phyloP scores from a whole-genome alignment of 768 basidiomycete species.

The Xerocomus spinulosus region DNA sequence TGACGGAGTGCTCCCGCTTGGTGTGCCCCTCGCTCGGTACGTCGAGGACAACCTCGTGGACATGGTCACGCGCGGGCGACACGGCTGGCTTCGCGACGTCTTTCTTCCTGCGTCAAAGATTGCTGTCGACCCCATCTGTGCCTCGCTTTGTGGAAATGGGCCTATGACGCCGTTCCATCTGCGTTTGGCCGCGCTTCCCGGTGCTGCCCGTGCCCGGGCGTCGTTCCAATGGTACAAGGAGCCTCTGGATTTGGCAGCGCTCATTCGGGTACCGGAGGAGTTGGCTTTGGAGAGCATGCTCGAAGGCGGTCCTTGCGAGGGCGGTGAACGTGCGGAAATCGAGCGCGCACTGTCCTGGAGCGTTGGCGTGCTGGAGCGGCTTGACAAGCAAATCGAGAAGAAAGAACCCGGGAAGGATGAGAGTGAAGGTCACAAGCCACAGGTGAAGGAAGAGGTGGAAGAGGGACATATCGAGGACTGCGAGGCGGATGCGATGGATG shows the following conservation, averaged over 20 bases:
- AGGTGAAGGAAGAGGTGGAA: constrained; percentile 16
- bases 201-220: constrained; percentile 2
- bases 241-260: constrained; percentile 39
- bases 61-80: constrained; percentile 39
- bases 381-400: constrained; percentile 17
- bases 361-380: constrained; percentile 45
- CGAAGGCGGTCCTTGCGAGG: constrained; percentile 13
- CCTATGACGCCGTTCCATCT: constrained; percentile 4
- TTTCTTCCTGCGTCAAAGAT: constrained; percentile 3
- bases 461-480: constrained; percentile 3
- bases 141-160: background rate
- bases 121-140: background rate
- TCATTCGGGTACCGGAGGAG: constrained; percentile 40
- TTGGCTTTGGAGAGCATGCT: constrained; percentile 29
- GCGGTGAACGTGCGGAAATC: constrained; percentile 29
- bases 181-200: constrained; percentile 13
- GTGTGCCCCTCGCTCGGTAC: constrained; percentile 36
- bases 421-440: background rate
- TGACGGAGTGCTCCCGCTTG: constrained; percentile 15
- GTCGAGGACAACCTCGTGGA: constrained; percentile 39
- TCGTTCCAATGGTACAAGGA: constrained; percentile 11
- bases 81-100: constrained; percentile 33
- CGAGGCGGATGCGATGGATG: constrained; percentile 15
- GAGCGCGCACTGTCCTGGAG: constrained; percentile 50
- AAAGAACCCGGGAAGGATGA: too few relatives aligned